These are phyloP conservation scores for Hibiscus tridactylites DNA, from an alignment of 345 rosid species.

Conservation along the genomic window DNA sequence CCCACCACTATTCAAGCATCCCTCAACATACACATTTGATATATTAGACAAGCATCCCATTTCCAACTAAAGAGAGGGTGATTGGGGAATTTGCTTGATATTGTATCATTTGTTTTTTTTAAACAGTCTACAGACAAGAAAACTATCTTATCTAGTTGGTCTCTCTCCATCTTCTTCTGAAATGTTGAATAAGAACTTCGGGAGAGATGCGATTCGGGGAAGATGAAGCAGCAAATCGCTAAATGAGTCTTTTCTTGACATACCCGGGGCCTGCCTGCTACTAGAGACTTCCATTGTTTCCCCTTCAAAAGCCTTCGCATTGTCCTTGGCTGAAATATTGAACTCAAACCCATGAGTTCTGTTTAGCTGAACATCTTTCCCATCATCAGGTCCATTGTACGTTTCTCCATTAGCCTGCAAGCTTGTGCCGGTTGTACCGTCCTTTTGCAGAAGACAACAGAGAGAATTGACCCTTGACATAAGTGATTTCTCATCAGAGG, in stretches of 20 bases:
- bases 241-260: conserved; percentile 25
- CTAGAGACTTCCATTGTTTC: conserved; percentile 39
- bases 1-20: conserved; percentile 15
- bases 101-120: conserved; percentile 4
- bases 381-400: conserved; percentile 19
- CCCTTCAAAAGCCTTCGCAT: conserved; percentile 31
- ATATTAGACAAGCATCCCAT: background rate
- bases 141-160: conserved; percentile 33
- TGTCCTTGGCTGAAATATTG: conserved; percentile 23
- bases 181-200: conserved; percentile 55
- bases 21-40: background rate
- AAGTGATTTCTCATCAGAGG: conserved; percentile 84
- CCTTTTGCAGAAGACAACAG: conserved; percentile 90
- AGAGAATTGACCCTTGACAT: conserved; percentile 98
- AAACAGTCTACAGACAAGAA: conserved; percentile 6
- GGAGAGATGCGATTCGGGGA: background rate
- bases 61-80: background rate
- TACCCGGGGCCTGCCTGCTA: conserved; percentile 51
- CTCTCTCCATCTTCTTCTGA: conserved; percentile 73
- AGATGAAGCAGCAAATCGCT: background rate
- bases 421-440: conserved; percentile 36
- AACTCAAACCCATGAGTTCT: conserved; percentile 15
- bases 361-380: conserved; percentile 27
- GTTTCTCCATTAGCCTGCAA: conserved; percentile 44
- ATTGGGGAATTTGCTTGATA: conserved; percentile 3